Evolutionary conservation across 2,329 filamentous ascomycete genomes (phyloP), one percentile per base, ranked within the genome.

Genomic region (Curvularia hawaiiensis): DNA sequence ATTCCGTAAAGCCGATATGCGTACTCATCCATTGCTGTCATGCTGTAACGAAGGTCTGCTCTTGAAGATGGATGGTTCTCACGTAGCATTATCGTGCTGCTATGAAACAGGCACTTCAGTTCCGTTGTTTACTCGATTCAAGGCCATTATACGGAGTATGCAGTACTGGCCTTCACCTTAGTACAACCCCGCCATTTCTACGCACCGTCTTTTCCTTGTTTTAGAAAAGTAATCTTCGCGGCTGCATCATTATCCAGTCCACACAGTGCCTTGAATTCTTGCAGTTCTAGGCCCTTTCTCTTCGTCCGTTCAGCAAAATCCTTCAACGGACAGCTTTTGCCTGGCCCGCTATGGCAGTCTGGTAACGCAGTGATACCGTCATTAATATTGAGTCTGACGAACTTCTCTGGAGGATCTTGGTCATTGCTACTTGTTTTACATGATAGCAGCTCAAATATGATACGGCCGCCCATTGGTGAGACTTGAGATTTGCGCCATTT

Each of bases 381-480:
- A 63, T 87, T 87, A 66, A 87, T 79, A 45, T 83, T 84, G 56
- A 86, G 66, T 18, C 84, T 79, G 22, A 87, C 75, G 59, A 78
- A 85, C 4, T 65, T 66, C 3, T 35, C 51, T 6, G 44, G 31
- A 3, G 8, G 26, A 31, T 20, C 16, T 12, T 22, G 24, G 22
- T 47, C 28, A 18, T 12, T 18, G 16, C 0, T 6, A 7, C 43
- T 48, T 3, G 44, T 59, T 11, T 56, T 50, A 31, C 67, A 86
- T 9, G 72, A 71, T 24, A 86, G 71, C 11, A 84, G 74, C 64
- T 87, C 84, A 54, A 87, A 76, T 41, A 83, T 79, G 41, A 85
- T 72, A 22, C 83, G 77, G 7, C 80, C 84, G 14, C 83, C 83
- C 84, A 87, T 87, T 4, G 84, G 84, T 35, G 82, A 78, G 6